These are phyloP conservation scores for Heliamphora pulchella DNA, from an alignment of 179 eudicot species.

Conservation along the genomic window DNA sequence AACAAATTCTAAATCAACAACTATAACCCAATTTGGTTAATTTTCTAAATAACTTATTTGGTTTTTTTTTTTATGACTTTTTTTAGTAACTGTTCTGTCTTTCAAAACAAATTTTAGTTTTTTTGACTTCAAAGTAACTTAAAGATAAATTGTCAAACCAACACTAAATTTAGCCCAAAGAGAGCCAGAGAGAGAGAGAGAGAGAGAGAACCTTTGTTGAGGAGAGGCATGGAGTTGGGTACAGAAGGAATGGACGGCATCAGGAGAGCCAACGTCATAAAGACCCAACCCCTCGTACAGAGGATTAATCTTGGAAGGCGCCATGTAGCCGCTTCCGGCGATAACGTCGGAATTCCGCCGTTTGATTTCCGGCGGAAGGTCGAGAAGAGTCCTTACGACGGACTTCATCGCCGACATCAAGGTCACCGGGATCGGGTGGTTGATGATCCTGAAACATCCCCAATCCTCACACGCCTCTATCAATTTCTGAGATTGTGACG, in stretches of 20 bases:
- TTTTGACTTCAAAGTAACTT: too few relatives aligned
- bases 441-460: conserved; percentile 43
- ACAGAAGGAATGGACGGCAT: conserved; percentile 30
- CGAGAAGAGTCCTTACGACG: conserved; percentile 23
- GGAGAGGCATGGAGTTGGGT: conserved; percentile 28
- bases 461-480: conserved; percentile 26
- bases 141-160: too few relatives aligned
- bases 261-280: conserved; percentile 22
- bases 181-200: neutral
- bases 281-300: conserved; percentile 34
- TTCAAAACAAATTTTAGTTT: too few relatives aligned
- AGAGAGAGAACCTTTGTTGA: conserved; percentile 25
- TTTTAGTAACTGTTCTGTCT: too few relatives aligned
- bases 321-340: conserved; percentile 32
- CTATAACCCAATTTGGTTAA: too few relatives aligned
- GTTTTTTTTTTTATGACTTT: too few relatives aligned
- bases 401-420: conserved; percentile 36
- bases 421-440: conserved; percentile 21
- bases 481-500: conserved; percentile 21
- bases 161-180: too few relatives aligned
- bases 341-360: conserved; percentile 26
- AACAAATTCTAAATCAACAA: too few relatives aligned
- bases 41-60: too few relatives aligned
- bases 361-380: conserved; percentile 36
- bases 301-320: conserved; percentile 26